Evolutionary conservation across 2,329 filamentous ascomycete genomes (phyloP), one percentile per base, ranked within the genome.

Genomic region (Aspergillus costaricaensis): DNA sequence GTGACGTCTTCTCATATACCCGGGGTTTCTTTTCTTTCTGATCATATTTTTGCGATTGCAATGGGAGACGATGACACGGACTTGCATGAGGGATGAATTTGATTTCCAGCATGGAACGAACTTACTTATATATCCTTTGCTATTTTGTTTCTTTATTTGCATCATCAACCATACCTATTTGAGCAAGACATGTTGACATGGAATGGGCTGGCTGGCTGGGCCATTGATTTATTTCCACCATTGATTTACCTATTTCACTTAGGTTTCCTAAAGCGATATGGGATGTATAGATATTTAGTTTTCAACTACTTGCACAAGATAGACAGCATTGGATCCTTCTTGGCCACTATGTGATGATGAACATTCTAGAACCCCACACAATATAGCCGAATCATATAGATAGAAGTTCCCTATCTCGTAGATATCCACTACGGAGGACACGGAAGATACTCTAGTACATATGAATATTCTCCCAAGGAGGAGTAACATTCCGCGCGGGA

Each of bases 11-110:
- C 10, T 36, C 10, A 5, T 36, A 36, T 36, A 36, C 32, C 12
- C 12, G 12, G 32, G 32, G 4, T 30, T 49, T 63, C n/a, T 56
- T 48, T 55, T 7, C 21, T 39, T 57, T 58, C 38, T 55, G 23
- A 52, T 32, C 48, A n/a, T 39, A 44, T 43, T 36, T 36, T 25
- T 21, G 36, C 23, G 21, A 15, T 48, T 47, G 57, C 50, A 30
- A 36, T 38, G 32, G 32, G 55, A 53, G 14, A 53, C 44, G 51
- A 53, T 32, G 51, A 50, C 51, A 61, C 52, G 47, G 44, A 51
- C 58, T 58, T 36, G 12, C 32, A 36, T 36, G 32, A 36, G 32
- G 32, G 32, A 36, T 36, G 32, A 36, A 36, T 36, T 5, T 36
- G 25, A 27, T 27, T 27, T 27, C 25, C 32, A 15, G 12, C 32